Evolutionary conservation across 345 rosid species (phyloP).

Genomic region (Syzygium aqueum): DNA sequence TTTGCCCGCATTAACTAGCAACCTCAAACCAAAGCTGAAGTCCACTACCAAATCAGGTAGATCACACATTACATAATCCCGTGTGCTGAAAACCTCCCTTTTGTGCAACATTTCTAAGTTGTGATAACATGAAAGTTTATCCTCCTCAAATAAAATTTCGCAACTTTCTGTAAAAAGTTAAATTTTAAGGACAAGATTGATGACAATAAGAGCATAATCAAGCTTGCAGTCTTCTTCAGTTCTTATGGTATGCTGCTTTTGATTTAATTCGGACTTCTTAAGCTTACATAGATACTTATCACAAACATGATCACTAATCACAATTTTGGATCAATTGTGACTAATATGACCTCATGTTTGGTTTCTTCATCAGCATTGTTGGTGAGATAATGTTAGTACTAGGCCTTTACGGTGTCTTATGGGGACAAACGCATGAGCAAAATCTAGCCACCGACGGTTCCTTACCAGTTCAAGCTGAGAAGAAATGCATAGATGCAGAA

Average conservation of each 20-base stretch:
- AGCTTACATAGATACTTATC: background rate
- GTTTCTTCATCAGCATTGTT: background rate
- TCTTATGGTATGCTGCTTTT: background rate
- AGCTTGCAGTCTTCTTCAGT: background rate
- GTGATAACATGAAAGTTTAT: background rate
- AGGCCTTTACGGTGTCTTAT: conserved; percentile 13
- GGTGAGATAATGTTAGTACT: background rate
- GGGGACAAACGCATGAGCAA: conserved; percentile 12
- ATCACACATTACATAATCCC: background rate
- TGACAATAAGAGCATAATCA: background rate
- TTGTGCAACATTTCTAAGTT: background rate
- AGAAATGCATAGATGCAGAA: background rate
- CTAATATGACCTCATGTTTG: background rate
- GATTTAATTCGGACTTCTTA: background rate
- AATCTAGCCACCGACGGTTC: background rate
- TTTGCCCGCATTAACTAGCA: too few species aligned
- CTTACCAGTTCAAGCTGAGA: background rate
- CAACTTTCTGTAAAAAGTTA: background rate
- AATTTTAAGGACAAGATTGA: background rate
- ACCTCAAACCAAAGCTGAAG: too few species aligned
- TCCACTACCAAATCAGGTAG: background rate
- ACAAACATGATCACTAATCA: background rate
- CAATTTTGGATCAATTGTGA: background rate
- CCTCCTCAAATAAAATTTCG: background rate
- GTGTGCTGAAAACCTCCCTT: background rate